A percentile compares a stretch with the other conserved stretches of the same genome.
These are phyloP conservation scores for Piromyces sp. DNA, from an alignment of 192 early-diverging fungal species.

Conservation along the genomic window DNA sequence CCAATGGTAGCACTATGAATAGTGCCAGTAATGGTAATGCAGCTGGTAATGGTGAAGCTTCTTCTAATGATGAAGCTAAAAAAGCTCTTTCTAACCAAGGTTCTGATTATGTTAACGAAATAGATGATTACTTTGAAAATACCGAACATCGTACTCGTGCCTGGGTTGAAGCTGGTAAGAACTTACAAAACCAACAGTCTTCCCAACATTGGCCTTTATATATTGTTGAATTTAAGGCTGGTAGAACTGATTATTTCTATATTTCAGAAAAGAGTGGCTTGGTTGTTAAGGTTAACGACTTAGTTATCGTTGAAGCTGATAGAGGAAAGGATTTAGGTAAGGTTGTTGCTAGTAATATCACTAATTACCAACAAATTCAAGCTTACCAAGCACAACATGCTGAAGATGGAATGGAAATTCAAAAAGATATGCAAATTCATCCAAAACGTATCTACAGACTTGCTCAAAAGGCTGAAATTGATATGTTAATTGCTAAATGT, in stretches of 20 bases:
- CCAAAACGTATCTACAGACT: conserved; percentile 78
- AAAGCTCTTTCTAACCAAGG: conserved; percentile 9
- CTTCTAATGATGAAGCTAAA: conserved; percentile 4
- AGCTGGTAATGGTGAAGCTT: conserved; percentile 13
- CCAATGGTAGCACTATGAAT: conserved; percentile 5
- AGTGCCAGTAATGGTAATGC: conserved; percentile 13
- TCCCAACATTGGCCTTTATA: conserved; percentile 41
- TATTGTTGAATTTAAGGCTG: conserved; percentile 77
- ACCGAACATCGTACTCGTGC: conserved; percentile 32
- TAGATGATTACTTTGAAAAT: conserved; percentile 52
- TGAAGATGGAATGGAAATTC: not conserved
- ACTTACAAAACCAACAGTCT: conserved; percentile 27
- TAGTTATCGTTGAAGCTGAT: conserved; percentile 79
- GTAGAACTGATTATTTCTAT: conserved; percentile 68
- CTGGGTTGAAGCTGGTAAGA: conserved; percentile 41
- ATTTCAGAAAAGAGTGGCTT: conserved; percentile 24
- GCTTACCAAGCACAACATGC: conserved; percentile 13
- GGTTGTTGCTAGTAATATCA: conserved; percentile 53
- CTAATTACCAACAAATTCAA: conserved; percentile 21
- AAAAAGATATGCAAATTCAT: conserved; percentile 53
- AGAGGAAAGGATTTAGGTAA: conserved; percentile 84
- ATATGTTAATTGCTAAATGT: conserved; percentile 57
- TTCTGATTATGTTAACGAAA: conserved; percentile 14
- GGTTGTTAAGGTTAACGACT: conserved; percentile 39
- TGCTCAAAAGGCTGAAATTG: conserved; percentile 63